Conservation (phyloP, 495 filamentous ascomycete genomes). For the Evansstolkia leycettana region DNA sequence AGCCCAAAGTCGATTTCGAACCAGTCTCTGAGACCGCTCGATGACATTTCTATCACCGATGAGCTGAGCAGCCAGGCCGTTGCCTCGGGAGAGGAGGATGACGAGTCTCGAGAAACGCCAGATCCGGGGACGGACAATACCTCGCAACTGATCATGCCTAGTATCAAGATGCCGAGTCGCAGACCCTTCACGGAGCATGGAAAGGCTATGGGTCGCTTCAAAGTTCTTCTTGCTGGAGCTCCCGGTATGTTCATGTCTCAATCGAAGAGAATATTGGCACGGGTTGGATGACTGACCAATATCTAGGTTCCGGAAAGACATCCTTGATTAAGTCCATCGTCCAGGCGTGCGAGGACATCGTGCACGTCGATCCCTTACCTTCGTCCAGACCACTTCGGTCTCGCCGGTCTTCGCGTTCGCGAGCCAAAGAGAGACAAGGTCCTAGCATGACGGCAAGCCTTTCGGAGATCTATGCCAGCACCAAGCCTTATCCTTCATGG, state of each 20-base stretch:
- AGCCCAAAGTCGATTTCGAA: constrained; percentile 40
- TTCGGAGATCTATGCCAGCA: constrained; percentile 84
- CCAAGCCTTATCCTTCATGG: constrained; percentile 84
- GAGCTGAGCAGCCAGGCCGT: constrained; percentile 38
- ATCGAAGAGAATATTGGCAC: no score
- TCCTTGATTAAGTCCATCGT: constrained; percentile 88
- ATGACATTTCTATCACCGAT: constrained; percentile 38
- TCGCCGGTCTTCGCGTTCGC: constrained; percentile 17
- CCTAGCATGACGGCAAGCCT: constrained; percentile 29
- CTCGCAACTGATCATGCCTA: constrained; percentile 95
- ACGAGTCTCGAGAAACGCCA: constrained; percentile 15
- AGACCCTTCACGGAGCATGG: constrained; percentile 85
- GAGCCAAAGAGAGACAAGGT: constrained; percentile 17
- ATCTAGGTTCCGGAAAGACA: constrained; percentile 62
- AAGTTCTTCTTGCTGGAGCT: constrained; percentile 77
- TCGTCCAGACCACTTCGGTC: constrained; percentile 21
- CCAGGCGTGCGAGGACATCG: constrained; percentile 90
- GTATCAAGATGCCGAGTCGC: constrained; percentile 86
- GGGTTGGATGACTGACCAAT: no score
- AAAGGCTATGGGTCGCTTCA: constrained; percentile 72
- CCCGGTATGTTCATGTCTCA: constrained; percentile 42
- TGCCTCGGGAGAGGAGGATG: constrained; percentile 35
- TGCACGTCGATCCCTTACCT: constrained; percentile 77
- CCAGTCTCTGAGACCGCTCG: constrained; percentile 34
- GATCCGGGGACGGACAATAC: constrained; percentile 32